Evolutionary conservation across 495 filamentous ascomycete genomes (phyloP).

Genomic region (Pyrenopolyporus hunteri): DNA sequence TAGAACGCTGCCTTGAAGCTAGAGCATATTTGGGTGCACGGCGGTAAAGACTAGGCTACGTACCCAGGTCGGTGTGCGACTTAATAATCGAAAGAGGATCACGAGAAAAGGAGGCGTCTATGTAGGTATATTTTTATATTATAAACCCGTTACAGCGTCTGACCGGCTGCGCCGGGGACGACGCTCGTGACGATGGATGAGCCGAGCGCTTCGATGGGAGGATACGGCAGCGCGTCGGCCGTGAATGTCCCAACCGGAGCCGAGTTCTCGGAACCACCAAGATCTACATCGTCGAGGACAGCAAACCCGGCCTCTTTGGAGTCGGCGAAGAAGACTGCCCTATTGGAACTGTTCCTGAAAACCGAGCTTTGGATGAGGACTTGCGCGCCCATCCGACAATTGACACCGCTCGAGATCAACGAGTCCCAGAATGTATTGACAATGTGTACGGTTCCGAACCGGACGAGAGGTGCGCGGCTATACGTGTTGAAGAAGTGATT

Average conservation of each 20-base stretch:
- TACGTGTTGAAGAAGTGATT: constrained; percentile 69
- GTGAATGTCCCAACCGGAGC: constrained; percentile 56
- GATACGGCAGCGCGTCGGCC: constrained; percentile 15
- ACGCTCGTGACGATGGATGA: constrained; percentile 48
- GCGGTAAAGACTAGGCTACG: too few relatives aligned
- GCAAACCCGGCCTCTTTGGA: constrained; percentile 56
- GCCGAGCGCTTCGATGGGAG: constrained; percentile 39
- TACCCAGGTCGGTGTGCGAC: background rate
- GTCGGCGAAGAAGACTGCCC: constrained; percentile 61
- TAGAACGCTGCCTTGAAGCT: too few relatives aligned
- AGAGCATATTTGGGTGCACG: too few relatives aligned
- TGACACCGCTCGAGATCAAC: constrained; percentile 62
- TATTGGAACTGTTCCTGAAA: constrained; percentile 56
- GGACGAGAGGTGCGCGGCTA: constrained; percentile 64
- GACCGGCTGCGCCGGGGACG: constrained; percentile 59
- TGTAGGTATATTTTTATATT: too few relatives aligned
- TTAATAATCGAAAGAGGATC: too few relatives aligned
- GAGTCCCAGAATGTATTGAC: constrained; percentile 54
- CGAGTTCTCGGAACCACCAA: constrained; percentile 55
- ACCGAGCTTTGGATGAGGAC: constrained; percentile 66
- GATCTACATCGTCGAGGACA: constrained; percentile 60
- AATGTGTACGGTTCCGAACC: constrained; percentile 66
- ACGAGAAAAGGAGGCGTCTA: too few relatives aligned
- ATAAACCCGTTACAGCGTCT: constrained; percentile 40
- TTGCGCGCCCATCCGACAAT: constrained; percentile 70